Percentiles rank a stretch among this genome's conserved stretches.
Conservation (phyloP, 2,329 filamentous ascomycete genomes). For the Aspergillus udagawae region DNA sequence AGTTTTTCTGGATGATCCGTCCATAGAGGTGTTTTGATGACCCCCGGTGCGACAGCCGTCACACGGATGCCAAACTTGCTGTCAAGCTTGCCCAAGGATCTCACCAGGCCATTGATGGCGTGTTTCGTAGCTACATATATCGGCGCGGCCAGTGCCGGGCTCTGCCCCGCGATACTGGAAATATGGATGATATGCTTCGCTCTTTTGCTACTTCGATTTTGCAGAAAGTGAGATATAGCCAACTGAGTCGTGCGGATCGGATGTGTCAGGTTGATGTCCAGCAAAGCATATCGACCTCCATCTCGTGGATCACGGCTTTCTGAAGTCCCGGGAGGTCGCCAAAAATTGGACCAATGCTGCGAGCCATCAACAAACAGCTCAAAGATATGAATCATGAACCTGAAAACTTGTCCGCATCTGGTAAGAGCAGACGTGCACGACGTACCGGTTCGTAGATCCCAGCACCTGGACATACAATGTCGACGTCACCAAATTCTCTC, state of each 20-base stretch:
- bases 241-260: constrained; percentile 51
- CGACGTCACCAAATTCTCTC: constrained; percentile 44
- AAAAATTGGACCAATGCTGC: constrained; percentile 49
- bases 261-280: constrained; percentile 52
- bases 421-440: background rate
- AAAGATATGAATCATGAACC: background rate
- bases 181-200: constrained; percentile 47
- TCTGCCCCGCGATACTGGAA: constrained; percentile 46
- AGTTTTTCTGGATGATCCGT: constrained; percentile 60
- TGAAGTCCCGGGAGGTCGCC: constrained; percentile 43
- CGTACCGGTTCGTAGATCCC: constrained; percentile 44
- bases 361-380: background rate
- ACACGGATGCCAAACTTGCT: constrained; percentile 50
- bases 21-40: constrained; percentile 61
- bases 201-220: constrained; percentile 22
- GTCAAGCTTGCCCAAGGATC: constrained; percentile 50
- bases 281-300: constrained; percentile 40
- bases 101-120: constrained; percentile 47
- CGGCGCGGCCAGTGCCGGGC: constrained; percentile 35
- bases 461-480: constrained; percentile 47
- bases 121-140: constrained; percentile 50
- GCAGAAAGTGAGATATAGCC: constrained; percentile 48
- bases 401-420: background rate
- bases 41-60: constrained; percentile 57
- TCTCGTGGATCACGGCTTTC: constrained; percentile 39